A percentile compares a stretch with the other conserved stretches of the same genome.
phyloP scores from a whole-genome alignment of 352 stramenopile species.

The Aphanomyces euteiches region DNA sequence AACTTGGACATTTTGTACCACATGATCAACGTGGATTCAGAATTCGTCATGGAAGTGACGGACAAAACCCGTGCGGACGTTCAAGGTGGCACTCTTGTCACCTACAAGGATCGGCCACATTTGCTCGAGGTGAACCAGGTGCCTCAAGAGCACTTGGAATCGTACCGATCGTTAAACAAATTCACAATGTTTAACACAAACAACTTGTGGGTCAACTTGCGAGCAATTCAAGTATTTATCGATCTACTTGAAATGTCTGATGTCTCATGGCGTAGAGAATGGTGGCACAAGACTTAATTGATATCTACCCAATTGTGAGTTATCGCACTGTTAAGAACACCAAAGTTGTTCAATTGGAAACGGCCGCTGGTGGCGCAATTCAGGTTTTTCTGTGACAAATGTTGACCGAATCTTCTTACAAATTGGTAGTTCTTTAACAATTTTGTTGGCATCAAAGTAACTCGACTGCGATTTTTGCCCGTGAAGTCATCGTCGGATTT shows the following conservation, averaged over 20 bases:
- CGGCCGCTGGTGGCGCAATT: constrained; percentile 96
- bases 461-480: constrained; percentile 94
- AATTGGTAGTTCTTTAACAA: constrained; percentile 90
- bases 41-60: constrained; percentile 99
- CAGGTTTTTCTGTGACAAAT: constrained; percentile 42
- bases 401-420: background rate
- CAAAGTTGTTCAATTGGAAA: constrained; percentile 93
- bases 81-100: constrained; percentile 86
- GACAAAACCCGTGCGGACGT: constrained; percentile 91
- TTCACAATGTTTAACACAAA: constrained; percentile 99
- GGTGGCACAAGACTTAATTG: constrained; percentile 95
- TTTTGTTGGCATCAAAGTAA: constrained; percentile 94
- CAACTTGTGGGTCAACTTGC: constrained; percentile 98
- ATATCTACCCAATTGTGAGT: constrained; percentile 94
- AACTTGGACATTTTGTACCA: constrained; percentile 98
- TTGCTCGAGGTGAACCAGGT: constrained; percentile 98
- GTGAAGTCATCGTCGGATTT: constrained; percentile 99
- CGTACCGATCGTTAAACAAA: constrained; percentile 93
- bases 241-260: constrained; percentile 4
- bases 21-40: constrained; percentile 95
- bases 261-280: constrained; percentile 44
- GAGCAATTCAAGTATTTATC: constrained; percentile 88
- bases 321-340: constrained; percentile 94
- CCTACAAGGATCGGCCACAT: constrained; percentile 91
- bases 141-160: constrained; percentile 90